Percentiles rank a stretch among this genome's conserved stretches.
phyloP scores from a whole-genome alignment of 768 basidiomycete genomes.

The Cyclocybe cylindracea region DNA sequence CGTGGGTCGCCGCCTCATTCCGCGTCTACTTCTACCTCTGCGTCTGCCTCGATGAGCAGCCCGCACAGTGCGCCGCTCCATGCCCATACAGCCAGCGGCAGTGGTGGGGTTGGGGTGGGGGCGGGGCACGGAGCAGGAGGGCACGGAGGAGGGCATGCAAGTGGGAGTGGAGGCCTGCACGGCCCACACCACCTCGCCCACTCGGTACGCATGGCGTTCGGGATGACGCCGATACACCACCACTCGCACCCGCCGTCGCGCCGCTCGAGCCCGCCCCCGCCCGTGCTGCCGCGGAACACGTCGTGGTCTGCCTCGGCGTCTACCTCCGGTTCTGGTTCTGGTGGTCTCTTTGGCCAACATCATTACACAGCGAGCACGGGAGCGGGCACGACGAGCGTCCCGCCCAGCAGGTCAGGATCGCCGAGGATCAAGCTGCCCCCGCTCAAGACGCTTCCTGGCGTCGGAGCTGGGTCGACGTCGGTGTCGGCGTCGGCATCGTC shows the following conservation, averaged over 20 bases:
- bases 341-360: no score
- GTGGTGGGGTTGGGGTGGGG: no score
- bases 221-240: constrained; percentile 81
- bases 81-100: no score
- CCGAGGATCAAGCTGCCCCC: constrained; percentile 78
- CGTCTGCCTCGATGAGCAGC: no score
- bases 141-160: no score
- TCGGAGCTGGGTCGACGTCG: no score
- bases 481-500: constrained; percentile 8
- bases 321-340: no score
- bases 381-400: constrained; percentile 37
- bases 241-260: constrained; percentile 32
- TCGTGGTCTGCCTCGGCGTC: constrained; percentile 20
- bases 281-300: constrained; percentile 19
- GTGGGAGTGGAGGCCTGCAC: background rate
- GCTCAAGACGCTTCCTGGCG: constrained; percentile 42
- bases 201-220: constrained; percentile 85
- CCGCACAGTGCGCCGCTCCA: no score
- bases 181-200: constrained; percentile 70
- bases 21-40: constrained; percentile 8
- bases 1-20: constrained; percentile 25
- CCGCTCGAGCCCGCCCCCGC: constrained; percentile 36
- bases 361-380: constrained; percentile 7
- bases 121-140: no score
- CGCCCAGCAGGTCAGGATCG: constrained; percentile 61